A percentile compares a stretch with the other conserved stretches of the same genome.
Conservation (phyloP, 225 moss, liverwort and hornwort species). For the Bryoerythrophyllum caledonicum region DNA sequence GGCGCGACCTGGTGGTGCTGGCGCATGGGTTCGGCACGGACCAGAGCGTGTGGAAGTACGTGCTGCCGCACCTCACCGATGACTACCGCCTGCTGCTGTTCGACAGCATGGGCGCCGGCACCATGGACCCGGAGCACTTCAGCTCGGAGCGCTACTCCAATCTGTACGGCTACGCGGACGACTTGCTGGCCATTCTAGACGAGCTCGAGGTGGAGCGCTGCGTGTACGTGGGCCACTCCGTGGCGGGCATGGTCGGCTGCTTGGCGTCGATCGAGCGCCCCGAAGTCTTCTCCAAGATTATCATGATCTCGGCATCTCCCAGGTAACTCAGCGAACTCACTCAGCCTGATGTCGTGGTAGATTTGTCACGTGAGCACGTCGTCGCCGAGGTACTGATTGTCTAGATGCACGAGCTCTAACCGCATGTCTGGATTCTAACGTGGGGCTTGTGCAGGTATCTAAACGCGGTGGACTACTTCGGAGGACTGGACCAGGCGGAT, state of each 20-base stretch:
- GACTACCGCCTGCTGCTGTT: constrained; percentile 63
- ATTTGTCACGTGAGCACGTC: no score
- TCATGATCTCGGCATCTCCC: constrained; percentile 63
- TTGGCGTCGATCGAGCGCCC: constrained; percentile 66
- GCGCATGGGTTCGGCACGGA: constrained; percentile 76
- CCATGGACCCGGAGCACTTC: constrained; percentile 63
- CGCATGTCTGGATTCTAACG: no score
- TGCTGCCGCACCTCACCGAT: constrained; percentile 48
- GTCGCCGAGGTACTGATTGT: no score
- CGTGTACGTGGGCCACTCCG: constrained; percentile 64
- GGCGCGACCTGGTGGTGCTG: constrained; percentile 50
- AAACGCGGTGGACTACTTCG: constrained; percentile 53
- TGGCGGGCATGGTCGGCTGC: constrained; percentile 75
- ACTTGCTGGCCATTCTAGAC: constrained; percentile 61
- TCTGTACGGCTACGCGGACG: constrained; percentile 57
- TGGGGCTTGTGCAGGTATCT: constrained; percentile 46
- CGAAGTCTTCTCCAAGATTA: constrained; percentile 52
- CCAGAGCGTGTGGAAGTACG: constrained; percentile 68
- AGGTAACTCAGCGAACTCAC: constrained; percentile 25
- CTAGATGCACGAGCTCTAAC: no score
- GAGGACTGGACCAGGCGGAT: constrained; percentile 63
- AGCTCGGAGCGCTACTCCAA: constrained; percentile 42
- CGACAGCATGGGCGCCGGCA: constrained; percentile 58
- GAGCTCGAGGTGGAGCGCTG: constrained; percentile 55
- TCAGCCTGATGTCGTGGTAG: no score